Evolutionary conservation across 2,329 filamentous ascomycete species (phyloP), one percentile per base, ranked within the genome.

Genomic region (Chaetomiaceae sp.): DNA sequence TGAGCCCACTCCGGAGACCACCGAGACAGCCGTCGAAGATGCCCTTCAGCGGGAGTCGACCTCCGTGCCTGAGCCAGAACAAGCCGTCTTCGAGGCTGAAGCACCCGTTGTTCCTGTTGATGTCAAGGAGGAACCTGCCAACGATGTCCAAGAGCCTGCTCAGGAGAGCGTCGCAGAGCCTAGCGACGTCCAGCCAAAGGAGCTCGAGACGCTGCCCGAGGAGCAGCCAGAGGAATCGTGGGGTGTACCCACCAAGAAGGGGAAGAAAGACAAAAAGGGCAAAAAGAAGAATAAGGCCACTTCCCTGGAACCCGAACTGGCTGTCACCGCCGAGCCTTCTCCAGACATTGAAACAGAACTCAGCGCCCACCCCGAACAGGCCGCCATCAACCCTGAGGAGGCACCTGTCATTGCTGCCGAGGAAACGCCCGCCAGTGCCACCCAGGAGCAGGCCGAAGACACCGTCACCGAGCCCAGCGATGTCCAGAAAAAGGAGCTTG

Each of bases 11-110:
- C 16, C 35, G 2, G 44, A 40, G 13, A 3, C 5, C 16, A 9
- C 16, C 16, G 25, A 34, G 42, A 62, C 58, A 53, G 62, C 59
- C 2, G 5, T 25, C 17, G 30, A 38, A 14, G 8, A 12, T 1
- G 20, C 16, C 3, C 44, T 34, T 47, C 10, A 10, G 12, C 30
- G 5, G 5, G 30, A 33, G 30, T 14, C 13, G 7, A 17, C 33
- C 33, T 8, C 34, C 9, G 13, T 23, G 4, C 2, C 20, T 35
- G 49, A 14, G 13, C 30, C 44, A 7, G 37, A 34, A 13, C 44
- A 53, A 13, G 16, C 4, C 5, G 9, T 14, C 23, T 16, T 5
- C 23, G 42, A 20, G 21, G 4, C 17, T 4, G 41, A 49, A 20
- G 16, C 16, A 7, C 16, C 16, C 3, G 23, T 25, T 6, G 14